A percentile compares a stretch with the other conserved stretches of the same genome.
phyloP scores from a whole-genome alignment of 1,139 yeast species.

The Sugiyamaella xylanicola region DNA sequence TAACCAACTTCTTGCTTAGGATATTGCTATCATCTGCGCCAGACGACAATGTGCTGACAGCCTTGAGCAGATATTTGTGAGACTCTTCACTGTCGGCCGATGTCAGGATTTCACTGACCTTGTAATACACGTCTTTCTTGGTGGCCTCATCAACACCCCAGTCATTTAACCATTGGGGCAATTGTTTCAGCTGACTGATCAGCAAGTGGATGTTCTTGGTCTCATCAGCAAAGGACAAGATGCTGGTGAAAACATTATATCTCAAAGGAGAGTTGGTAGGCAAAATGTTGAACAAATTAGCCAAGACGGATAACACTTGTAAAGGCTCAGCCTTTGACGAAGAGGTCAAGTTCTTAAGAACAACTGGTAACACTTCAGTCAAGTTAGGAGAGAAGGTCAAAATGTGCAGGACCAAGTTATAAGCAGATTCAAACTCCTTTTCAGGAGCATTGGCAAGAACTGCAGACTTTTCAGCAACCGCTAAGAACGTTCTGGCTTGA shows the following conservation, averaged over 20 bases:
- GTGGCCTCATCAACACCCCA: conserved; percentile 41
- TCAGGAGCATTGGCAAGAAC: conserved; percentile 42
- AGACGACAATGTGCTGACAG: conserved; percentile 30
- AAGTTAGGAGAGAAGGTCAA: conserved; percentile 43
- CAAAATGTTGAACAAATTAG: conserved; percentile 47
- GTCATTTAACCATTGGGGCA: conserved; percentile 44
- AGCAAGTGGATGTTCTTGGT: conserved; percentile 42
- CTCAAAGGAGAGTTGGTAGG: conserved; percentile 39
- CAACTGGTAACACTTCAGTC: conserved; percentile 39
- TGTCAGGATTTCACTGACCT: conserved; percentile 37
- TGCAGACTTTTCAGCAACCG: conserved; percentile 40
- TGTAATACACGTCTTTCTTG: conserved; percentile 36
- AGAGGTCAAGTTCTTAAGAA: conserved; percentile 39
- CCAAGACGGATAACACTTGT: conserved; percentile 42
- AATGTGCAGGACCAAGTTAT: conserved; percentile 45
- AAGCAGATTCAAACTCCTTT: conserved; percentile 47
- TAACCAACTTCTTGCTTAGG: conserved; percentile 37
- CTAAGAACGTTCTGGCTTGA: conserved; percentile 39
- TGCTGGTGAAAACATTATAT: conserved; percentile 40
- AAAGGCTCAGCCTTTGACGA: conserved; percentile 39
- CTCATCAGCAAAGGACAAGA: conserved; percentile 42
- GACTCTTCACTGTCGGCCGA: conserved; percentile 35
- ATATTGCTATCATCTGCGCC: conserved; percentile 29
- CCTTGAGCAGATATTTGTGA: conserved; percentile 38
- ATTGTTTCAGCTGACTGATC: conserved; percentile 44